Evolutionary conservation across 2,329 filamentous ascomycete species (phyloP).

Genomic region (Aspergillus fumigatus): DNA sequence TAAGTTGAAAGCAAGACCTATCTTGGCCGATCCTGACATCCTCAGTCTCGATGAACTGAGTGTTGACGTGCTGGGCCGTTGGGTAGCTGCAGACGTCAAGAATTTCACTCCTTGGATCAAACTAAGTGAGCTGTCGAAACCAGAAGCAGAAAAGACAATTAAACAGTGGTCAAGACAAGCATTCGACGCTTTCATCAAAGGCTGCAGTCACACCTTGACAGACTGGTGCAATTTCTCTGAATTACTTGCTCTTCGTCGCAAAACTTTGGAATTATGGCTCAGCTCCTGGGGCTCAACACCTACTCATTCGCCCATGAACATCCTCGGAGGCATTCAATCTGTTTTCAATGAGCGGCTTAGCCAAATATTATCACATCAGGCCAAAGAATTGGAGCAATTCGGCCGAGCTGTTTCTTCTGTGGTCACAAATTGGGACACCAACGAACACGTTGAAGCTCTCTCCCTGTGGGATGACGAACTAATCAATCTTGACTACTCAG

Average conservation of each 20-base stretch:
- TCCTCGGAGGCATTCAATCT: conserved; percentile 64
- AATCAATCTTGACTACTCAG: conserved; percentile 60
- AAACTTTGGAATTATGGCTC: conserved; percentile 71
- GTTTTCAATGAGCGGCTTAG: conserved; percentile 66
- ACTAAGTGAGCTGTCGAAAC: conserved; percentile 67
- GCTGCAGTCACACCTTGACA: conserved; percentile 57
- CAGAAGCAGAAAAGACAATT: conserved; percentile 58
- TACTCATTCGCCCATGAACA: conserved; percentile 49
- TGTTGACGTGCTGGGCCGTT: conserved; percentile 71
- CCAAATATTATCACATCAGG: conserved; percentile 58
- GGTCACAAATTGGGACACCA: conserved; percentile 57
- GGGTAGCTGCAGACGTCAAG: conserved; percentile 77
- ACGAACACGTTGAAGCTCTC: conserved; percentile 46
- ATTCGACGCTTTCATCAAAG: conserved; percentile 56
- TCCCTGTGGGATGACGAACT: conserved; percentile 65
- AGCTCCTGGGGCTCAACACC: conserved; percentile 60
- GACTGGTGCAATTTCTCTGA: conserved; percentile 61
- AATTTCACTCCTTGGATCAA: conserved; percentile 85
- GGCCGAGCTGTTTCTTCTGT: conserved; percentile 60
- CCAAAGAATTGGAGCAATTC: conserved; percentile 60
- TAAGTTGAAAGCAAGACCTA: conserved; percentile 62
- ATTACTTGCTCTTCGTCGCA: conserved; percentile 65
- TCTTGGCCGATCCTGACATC: conserved; percentile 69
- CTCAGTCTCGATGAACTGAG: conserved; percentile 64
- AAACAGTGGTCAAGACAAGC: conserved; percentile 60